Base-by-base conservation (phyloP, 1,284 basidiomycete species). In the Melampsora larici-populina region DNA sequence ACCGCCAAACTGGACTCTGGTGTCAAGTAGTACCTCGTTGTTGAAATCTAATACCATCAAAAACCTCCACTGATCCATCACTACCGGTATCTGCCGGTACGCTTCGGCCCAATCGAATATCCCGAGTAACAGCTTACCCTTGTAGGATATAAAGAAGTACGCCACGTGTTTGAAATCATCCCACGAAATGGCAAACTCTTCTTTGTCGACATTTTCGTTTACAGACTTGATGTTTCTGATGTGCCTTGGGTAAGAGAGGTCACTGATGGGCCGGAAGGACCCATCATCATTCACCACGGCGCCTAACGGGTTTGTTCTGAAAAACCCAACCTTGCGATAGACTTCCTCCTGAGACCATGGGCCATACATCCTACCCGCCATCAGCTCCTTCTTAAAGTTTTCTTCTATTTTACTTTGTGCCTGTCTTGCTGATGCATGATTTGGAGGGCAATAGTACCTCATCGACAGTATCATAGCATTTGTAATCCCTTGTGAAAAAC, bases 261-360 rank as follows among this genome's bases (percentile, higher is more conserved):
- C 43, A 24, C 26, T 43, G 15, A 70, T 70, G 4, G 68, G 48
- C 26, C 36, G n/a, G 13, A 49, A 33, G 15, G 18, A 24, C 51
- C 66, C 33, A 43, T 68, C 66, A 6, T 18, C 66, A 43, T 68
- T 68, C n/a, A n/a, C n/a, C n/a, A n/a, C n/a, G n/a, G n/a, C n/a
- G n/a, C n/a, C n/a, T n/a, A n/a, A n/a, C n/a, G n/a, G n/a, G n/a
- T n/a, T n/a, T n/a, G n/a, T n/a, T n/a, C 66, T 24, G n/a, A 68
- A 68, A 46, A 68, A 68, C 46, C 17, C 11, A 29, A 43, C 21
- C 26, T 5, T 7, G 13, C 66, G 4, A 5, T 13, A 13, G 21
- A 68, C 66, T 17, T 68, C 6, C 11, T 68, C 43, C 18, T 68
- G 43, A 15, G 6, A 40, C 13, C 26, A 68, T 4, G 66, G 66